Percentiles rank a stretch among this genome's conserved stretches.
Conservation (phyloP, 768 basidiomycete genomes). For the Terana coerulea region DNA sequence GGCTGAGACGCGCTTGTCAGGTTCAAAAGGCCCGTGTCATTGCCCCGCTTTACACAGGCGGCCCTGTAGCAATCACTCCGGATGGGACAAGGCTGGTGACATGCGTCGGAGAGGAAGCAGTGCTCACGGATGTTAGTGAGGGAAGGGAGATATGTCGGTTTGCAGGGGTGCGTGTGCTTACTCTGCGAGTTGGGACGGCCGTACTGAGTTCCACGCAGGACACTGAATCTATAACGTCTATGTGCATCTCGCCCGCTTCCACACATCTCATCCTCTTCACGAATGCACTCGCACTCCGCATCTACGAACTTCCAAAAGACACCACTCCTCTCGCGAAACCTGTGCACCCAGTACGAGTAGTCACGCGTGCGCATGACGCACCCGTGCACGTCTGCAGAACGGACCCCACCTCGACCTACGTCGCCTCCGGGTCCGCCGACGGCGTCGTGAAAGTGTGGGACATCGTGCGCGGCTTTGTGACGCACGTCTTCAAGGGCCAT, state of each 20-base stretch:
- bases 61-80: slow-evolving; percentile 73
- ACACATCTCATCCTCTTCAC: slow-evolving; percentile 79
- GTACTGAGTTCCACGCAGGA: slow-evolving; percentile 48
- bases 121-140: slow-evolving; percentile 75
- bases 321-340: slow-evolving; percentile 39
- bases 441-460: slow-evolving; percentile 98
- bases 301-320: slow-evolving; percentile 72
- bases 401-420: slow-evolving; percentile 83
- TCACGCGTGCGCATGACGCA: slow-evolving; percentile 86
- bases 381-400: slow-evolving; percentile 87
- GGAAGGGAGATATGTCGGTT: slow-evolving; percentile 80
- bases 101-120: slow-evolving; percentile 80
- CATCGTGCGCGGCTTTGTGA: slow-evolving; percentile 79
- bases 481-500: slow-evolving; percentile 94
- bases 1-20: slow-evolving; percentile 33
- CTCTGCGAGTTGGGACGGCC: neutral
- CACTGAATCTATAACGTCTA: slow-evolving; percentile 75
- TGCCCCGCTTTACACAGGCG: slow-evolving; percentile 82
- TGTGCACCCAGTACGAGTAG: slow-evolving; percentile 67
- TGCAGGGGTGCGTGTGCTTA: slow-evolving; percentile 61
- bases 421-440: slow-evolving; percentile 95
- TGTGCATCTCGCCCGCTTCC: slow-evolving; percentile 76
- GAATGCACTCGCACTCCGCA: slow-evolving; percentile 72
- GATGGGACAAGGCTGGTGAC: slow-evolving; percentile 83
- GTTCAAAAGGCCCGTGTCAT: slow-evolving; percentile 74